Evolutionary conservation across 345 rosid species (phyloP).

Genomic region (Populus tremula): DNA sequence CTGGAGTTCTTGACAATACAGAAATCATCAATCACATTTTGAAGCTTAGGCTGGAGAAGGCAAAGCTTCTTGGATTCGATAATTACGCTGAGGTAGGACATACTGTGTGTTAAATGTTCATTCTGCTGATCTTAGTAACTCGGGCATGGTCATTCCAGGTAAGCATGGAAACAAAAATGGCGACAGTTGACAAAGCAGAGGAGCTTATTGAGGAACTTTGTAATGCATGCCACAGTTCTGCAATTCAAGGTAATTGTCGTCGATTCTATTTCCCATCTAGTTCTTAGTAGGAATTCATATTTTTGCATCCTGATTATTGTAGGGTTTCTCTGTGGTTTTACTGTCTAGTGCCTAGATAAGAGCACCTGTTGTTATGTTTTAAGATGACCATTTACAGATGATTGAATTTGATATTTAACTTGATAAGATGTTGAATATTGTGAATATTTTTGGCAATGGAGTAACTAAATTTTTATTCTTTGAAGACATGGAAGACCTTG

Average conservation of each 20-base stretch:
- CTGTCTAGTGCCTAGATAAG: too few species aligned
- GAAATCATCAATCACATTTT: conserved; percentile 63
- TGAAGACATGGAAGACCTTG: conserved; percentile 78
- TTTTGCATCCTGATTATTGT: too few species aligned
- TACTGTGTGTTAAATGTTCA: conserved; percentile 5
- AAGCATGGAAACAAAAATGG: conserved; percentile 95
- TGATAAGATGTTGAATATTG: neutral
- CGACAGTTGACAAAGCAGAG: conserved; percentile 77
- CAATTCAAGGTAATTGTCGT: conserved; percentile 63
- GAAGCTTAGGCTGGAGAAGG: conserved; percentile 75
- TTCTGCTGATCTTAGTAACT: conserved; percentile 17
- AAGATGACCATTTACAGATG: too few species aligned
- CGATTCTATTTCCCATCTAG: neutral
- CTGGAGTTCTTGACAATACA: conserved; percentile 73
- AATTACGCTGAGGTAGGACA: conserved; percentile 76
- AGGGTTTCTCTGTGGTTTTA: too few species aligned
- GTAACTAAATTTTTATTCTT: neutral
- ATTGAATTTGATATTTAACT: too few species aligned
- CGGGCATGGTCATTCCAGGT: conserved; percentile 42
- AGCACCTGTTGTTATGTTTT: too few species aligned
- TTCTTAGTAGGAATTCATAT: too few species aligned
- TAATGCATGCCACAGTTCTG: conserved; percentile 75
- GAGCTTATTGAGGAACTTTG: conserved; percentile 88
- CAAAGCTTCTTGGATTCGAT: conserved; percentile 67
- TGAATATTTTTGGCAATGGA: too few species aligned